These are phyloP conservation scores for Yamadazyma scolyti DNA, from an alignment of 805 yeast genomes.

Conservation along the genomic window DNA sequence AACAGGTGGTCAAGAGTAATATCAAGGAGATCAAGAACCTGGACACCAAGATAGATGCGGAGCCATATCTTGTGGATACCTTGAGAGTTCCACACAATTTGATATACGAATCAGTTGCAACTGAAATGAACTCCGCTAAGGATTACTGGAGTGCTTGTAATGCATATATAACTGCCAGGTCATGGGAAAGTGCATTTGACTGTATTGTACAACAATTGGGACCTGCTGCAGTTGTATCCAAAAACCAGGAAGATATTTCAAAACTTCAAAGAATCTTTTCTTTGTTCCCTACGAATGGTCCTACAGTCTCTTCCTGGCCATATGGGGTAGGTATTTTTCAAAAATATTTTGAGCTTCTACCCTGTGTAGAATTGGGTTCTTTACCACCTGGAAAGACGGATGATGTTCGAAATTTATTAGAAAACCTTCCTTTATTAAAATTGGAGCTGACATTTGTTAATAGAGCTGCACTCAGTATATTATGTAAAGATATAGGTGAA, in stretches of 20 bases:
- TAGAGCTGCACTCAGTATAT: slow-evolving; percentile 50
- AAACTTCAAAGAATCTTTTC: slow-evolving; percentile 37
- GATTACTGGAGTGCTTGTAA: slow-evolving; percentile 58
- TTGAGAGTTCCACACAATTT: slow-evolving; percentile 47
- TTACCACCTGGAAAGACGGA: not conserved
- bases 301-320: slow-evolving; percentile 46
- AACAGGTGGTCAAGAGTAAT: slow-evolving; percentile 28
- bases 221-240: slow-evolving; percentile 63
- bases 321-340: slow-evolving; percentile 58
- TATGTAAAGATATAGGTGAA: slow-evolving; percentile 47
- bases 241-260: slow-evolving; percentile 28
- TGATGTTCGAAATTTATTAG: slow-evolving; percentile 37
- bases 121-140: slow-evolving; percentile 44
- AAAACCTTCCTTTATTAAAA: slow-evolving; percentile 42
- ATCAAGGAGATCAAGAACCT: slow-evolving; percentile 26
- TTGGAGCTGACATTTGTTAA: slow-evolving; percentile 22
- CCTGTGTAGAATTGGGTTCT: slow-evolving; percentile 5
- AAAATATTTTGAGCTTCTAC: slow-evolving; percentile 39
- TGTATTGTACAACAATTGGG: slow-evolving; percentile 59
- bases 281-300: slow-evolving; percentile 40
- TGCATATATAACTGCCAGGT: slow-evolving; percentile 57
- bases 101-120: slow-evolving; percentile 59
- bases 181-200: slow-evolving; percentile 61
- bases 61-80: slow-evolving; percentile 32
- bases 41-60: slow-evolving; percentile 16